Conservation (phyloP, 345 rosid species). For the Cochlearia excelsa region DNA sequence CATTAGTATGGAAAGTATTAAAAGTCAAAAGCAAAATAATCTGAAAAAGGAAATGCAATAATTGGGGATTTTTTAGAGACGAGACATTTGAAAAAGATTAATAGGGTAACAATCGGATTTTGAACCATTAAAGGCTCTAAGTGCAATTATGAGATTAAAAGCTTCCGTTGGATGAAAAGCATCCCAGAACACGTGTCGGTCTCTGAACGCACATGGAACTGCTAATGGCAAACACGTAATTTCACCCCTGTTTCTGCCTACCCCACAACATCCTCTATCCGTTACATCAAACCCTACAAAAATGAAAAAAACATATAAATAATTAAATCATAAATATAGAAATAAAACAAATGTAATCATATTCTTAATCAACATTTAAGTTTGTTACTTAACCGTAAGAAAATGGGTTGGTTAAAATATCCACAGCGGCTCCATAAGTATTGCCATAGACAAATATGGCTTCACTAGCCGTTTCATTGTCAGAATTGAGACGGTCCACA, state of each 20-base stretch:
- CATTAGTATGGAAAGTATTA: too few relatives aligned
- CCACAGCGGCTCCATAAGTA: slow-evolving; percentile 42
- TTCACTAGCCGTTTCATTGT: slow-evolving; percentile 21
- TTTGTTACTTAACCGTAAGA: slow-evolving; percentile 25
- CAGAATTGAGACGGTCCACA: slow-evolving; percentile 46
- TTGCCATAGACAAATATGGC: slow-evolving; percentile 54
- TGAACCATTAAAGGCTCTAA: slow-evolving; percentile 47
- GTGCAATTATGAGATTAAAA: slow-evolving; percentile 52
- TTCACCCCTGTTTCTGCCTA: slow-evolving; percentile 58
- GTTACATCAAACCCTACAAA: slow-evolving; percentile 45
- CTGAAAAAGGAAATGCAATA: too few relatives aligned
- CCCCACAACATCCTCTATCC: slow-evolving; percentile 65
- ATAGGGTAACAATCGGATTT: slow-evolving; percentile 55
- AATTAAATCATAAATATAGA: not conserved
- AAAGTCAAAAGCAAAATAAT: too few relatives aligned
- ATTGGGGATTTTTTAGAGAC: slow-evolving; percentile 24
- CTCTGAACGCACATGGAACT: slow-evolving; percentile 54
- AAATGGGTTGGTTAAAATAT: slow-evolving; percentile 41
- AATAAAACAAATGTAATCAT: too few relatives aligned
- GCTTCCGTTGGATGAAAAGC: slow-evolving; percentile 70
- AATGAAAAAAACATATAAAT: not conserved
- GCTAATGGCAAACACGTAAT: slow-evolving; percentile 62
- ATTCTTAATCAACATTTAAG: too few relatives aligned
- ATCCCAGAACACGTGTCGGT: slow-evolving; percentile 62
- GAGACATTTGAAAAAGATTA: slow-evolving; percentile 52